These are phyloP conservation scores for Lunularia cruciata DNA, from an alignment of 225 moss, liverwort and hornwort genomes.

Conservation along the genomic window DNA sequence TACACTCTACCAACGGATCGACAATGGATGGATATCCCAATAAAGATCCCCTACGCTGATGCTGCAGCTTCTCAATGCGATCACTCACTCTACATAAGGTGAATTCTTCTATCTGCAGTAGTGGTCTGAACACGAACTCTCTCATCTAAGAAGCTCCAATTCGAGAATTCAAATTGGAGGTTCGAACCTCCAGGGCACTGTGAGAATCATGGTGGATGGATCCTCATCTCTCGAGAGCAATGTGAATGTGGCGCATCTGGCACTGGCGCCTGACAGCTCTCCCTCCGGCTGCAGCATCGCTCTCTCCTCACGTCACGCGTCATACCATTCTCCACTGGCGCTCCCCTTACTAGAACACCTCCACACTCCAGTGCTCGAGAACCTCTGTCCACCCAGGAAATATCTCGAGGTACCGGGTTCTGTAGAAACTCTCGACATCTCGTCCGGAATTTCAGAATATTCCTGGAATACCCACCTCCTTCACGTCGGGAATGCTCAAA, in stretches of 20 bases:
- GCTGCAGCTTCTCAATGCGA: too few relatives aligned
- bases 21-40: neutral
- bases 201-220: too few relatives aligned
- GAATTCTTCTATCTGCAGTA: neutral
- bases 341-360: too few relatives aligned
- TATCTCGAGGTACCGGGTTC: too few relatives aligned
- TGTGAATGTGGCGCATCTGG: constrained; percentile 1
- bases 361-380: too few relatives aligned
- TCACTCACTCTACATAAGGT: neutral
- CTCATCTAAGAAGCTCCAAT: neutral
- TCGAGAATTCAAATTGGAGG: neutral
- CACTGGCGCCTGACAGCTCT: neutral
- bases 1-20: neutral
- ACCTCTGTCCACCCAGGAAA: too few relatives aligned
- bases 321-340: too few relatives aligned
- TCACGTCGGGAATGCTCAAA: too few relatives aligned
- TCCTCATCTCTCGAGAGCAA: neutral
- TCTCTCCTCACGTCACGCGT: neutral
- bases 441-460: too few relatives aligned
- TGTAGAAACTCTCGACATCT: too few relatives aligned
- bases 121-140: neutral
- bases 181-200: neutral
- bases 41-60: too few relatives aligned
- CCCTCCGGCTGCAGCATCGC: neutral
- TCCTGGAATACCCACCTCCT: too few relatives aligned